Percentiles rank a stretch among this genome's conserved stretches.
phyloP scores from a whole-genome alignment of 768 basidiomycete genomes.

The Tephrocybe sp. region DNA sequence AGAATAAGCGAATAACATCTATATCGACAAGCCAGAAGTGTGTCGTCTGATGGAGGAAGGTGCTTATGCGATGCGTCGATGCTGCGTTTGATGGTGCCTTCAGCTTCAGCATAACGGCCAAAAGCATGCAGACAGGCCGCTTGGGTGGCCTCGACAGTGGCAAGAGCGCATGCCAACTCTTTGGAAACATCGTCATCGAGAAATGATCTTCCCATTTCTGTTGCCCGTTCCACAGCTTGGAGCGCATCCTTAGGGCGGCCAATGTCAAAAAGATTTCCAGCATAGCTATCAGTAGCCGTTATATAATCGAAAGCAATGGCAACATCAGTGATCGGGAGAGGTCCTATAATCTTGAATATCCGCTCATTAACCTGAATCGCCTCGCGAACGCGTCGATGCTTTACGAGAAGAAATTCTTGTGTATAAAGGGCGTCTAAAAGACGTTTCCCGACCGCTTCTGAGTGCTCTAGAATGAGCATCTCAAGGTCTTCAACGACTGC shows the following conservation, averaged over 20 bases:
- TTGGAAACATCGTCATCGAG: background rate
- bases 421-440: constrained; percentile 1
- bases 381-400: constrained; percentile 11
- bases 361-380: constrained; percentile 1
- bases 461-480: background rate
- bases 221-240: constrained; percentile 2
- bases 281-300: background rate
- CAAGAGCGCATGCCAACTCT: constrained; percentile 7
- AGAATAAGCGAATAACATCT: background rate
- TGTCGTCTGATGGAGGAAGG: background rate
- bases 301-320: constrained; percentile 2
- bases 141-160: background rate
- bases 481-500: constrained; percentile 3
- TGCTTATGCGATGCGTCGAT: background rate
- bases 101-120: constrained; percentile 9
- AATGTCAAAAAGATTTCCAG: constrained; percentile 3
- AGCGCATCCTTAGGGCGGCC: constrained; percentile 7
- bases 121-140: background rate
- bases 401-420: constrained; percentile 7
- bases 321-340: constrained; percentile 2
- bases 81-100: constrained; percentile 1
- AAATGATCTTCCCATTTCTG: constrained; percentile 2
- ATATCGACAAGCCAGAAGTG: constrained; percentile 5
- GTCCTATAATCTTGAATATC: background rate
- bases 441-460: constrained; percentile 1